Evolutionary conservation across 2,329 filamentous ascomycete species (phyloP).

Genomic region (Paecilomyces sp.): DNA sequence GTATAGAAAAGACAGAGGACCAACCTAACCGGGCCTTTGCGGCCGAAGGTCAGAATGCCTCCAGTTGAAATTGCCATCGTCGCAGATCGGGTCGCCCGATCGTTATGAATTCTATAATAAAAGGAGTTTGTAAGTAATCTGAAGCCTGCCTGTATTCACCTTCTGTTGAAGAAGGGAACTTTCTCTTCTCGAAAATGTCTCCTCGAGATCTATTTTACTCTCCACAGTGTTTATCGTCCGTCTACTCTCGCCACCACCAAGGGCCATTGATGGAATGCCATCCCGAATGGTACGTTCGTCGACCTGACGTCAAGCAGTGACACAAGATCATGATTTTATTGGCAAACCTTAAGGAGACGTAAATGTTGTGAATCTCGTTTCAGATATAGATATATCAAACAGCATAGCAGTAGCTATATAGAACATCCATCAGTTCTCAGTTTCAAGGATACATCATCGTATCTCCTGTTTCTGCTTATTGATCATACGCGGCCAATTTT

Average conservation of each 20-base stretch:
- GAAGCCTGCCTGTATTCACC: neutral
- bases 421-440: no score
- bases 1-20: neutral
- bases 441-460: no score
- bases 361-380: no score
- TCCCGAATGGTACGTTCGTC: neutral
- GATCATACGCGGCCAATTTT: no score
- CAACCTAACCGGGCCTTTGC: conserved; percentile 4
- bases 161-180: neutral
- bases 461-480: no score
- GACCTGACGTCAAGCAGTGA: neutral
- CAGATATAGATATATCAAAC: no score
- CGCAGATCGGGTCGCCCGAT: neutral
- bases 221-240: neutral
- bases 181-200: neutral
- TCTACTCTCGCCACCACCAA: neutral
- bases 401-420: neutral
- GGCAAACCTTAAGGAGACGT: no score
- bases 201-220: neutral
- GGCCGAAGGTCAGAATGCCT: neutral
- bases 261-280: neutral
- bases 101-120: neutral
- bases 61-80: conserved; percentile 2
- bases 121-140: neutral
- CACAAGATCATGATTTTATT: neutral